Conservation (phyloP, 305 asterid genomes). For the Plantago rigida region DNA sequence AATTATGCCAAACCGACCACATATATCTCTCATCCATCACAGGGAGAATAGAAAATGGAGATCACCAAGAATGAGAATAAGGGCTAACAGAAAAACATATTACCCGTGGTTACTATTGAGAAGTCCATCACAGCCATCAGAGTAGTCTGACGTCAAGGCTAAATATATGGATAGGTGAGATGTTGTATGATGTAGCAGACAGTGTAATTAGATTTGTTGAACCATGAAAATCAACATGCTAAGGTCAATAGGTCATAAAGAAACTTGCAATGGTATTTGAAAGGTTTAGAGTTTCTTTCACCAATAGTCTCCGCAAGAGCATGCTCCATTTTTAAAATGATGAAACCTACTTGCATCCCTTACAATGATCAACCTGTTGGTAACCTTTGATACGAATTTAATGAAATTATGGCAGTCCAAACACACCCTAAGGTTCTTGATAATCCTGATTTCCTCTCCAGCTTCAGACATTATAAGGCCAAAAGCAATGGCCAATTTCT, state of each 20-base stretch:
- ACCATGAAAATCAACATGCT: not conserved
- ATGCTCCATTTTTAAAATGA: conserved; percentile 55
- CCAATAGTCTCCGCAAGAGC: conserved; percentile 82
- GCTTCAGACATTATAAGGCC: conserved; percentile 55
- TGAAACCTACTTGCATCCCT: conserved; percentile 90
- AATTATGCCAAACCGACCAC: no score
- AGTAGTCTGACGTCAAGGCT: not conserved
- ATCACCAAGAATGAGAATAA: not conserved
- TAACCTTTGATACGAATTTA: conserved; percentile 51
- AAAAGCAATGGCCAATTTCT: conserved; percentile 73
- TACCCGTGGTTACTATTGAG: not conserved
- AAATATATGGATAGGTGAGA: not conserved
- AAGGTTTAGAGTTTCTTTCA: conserved; percentile 21
- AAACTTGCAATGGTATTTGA: not conserved
- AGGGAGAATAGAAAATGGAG: not conserved
- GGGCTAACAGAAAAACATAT: not conserved
- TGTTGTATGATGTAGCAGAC: not conserved
- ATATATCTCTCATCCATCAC: not conserved
- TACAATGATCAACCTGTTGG: conserved; percentile 49
- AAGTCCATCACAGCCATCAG: not conserved
- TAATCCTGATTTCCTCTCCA: conserved; percentile 58
- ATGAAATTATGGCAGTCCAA: conserved; percentile 75
- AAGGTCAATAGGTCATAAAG: not conserved
- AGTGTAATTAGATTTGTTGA: not conserved
- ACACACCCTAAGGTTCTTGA: conserved; percentile 82